Evolutionary conservation across 805 yeast genomes (phyloP), one percentile per base, ranked within the genome.

Genomic region (Metschnikowia baotianmanensis): DNA sequence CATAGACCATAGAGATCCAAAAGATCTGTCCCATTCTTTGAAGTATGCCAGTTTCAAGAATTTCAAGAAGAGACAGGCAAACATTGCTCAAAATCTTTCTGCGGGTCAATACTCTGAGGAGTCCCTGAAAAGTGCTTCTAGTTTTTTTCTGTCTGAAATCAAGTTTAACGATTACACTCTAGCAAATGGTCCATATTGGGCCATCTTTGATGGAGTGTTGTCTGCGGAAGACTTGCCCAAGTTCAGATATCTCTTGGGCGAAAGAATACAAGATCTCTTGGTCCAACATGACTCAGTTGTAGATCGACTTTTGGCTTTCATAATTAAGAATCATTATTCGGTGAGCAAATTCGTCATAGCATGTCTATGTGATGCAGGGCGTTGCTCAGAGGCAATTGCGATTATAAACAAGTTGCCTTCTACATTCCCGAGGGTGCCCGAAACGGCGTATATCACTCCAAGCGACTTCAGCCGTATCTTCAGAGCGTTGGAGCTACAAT

Each of bases 181-280:
- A 2, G 54, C 59, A 2, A 47, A 51, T 10, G 46, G 36, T 11
- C 36, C 43, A 1, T 44, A 49, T 19, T 46, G 50, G 27, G 65
- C 71, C 2, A 42, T 62, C 6, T 41, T 69, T 8, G 54, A 54
- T 20, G 72, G 70, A 1, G 42, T 47, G 1, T 26, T 69, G 6
- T 36, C 39, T 5, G 44, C 54, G 2, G 49, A 45, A 8, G 74
- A 69, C 43, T 48, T 69, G 17, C 73, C 74, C 0, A 27, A 42
- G 6, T 69, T 67, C 45, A 38, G 47, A 11, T 30, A 21, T 3
- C 43, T 65, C 28, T 48, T 67, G 9, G 34, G 46, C 10, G 33
- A 41, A 3, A 38, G 52, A 17, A 50, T 59, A 21, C 3, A 27
- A 19, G 25, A 27, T 6, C 23, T 45, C 4, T 13, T 41, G 20